Evolutionary conservation across 495 filamentous ascomycete genomes (phyloP).

Genomic region (Bacidia rubella): DNA sequence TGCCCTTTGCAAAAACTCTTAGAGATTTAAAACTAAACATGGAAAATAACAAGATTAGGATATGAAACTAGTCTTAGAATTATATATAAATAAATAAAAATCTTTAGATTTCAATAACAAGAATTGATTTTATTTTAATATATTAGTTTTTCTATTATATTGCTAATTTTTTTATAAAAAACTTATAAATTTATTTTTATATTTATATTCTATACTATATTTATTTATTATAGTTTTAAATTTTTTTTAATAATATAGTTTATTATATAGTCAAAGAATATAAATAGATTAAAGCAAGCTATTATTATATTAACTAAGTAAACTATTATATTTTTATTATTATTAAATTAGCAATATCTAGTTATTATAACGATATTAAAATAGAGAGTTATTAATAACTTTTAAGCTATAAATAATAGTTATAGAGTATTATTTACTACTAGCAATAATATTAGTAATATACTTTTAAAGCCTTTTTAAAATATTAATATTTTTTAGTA

Average conservation of each 20-base stretch:
- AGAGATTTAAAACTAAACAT: too few relatives aligned
- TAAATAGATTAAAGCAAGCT: neutral
- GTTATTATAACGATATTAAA: neutral
- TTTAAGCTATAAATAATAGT: too few relatives aligned
- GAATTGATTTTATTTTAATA: neutral
- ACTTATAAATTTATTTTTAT: neutral
- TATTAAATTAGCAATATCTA: neutral
- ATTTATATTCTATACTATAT: too few relatives aligned
- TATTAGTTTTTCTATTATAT: neutral
- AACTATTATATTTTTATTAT: neutral
- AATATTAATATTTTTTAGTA: too few relatives aligned
- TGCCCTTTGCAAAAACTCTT: too few relatives aligned
- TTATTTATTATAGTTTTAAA: too few relatives aligned
- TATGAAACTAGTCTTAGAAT: neutral
- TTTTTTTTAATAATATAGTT: neutral
- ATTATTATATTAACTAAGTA: neutral
- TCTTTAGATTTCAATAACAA: too few relatives aligned
- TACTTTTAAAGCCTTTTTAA: too few relatives aligned
- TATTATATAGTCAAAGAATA: slow-evolving; percentile 7
- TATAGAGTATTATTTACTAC: too few relatives aligned
- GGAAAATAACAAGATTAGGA: neutral
- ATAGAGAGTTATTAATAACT: too few relatives aligned
- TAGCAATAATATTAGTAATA: too few relatives aligned
- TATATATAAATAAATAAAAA: neutral
- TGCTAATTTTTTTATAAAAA: neutral